phyloP scores from a whole-genome alignment of 1,284 basidiomycete species.

The Sporisorium iseilematis-ciliati region DNA sequence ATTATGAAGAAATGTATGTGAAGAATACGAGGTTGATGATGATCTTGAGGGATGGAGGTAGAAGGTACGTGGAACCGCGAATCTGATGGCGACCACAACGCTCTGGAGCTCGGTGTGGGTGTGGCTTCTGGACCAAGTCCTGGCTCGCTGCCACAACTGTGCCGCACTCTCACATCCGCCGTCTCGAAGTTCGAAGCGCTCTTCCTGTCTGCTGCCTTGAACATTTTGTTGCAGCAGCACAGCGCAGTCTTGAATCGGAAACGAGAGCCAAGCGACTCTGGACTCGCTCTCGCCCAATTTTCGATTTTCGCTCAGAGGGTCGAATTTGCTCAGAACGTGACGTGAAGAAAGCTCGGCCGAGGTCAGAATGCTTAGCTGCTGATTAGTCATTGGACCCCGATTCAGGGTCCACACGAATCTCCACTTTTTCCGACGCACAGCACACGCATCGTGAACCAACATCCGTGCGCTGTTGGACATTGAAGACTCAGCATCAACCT shows the following conservation, averaged over 20 bases:
- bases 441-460: constrained; percentile 5
- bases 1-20: constrained; percentile 52
- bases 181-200: not conserved
- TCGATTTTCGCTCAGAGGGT: not conserved
- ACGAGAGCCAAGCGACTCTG: too few species aligned
- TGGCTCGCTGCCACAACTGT: not conserved
- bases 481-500: not conserved
- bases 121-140: not conserved
- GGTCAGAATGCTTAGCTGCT: not conserved
- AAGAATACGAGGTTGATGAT: constrained; percentile 34
- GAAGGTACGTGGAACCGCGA: constrained; percentile 6
- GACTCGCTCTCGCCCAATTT: not conserved
- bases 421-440: constrained; percentile 4
- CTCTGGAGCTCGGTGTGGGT: not conserved
- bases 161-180: not conserved
- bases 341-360: not conserved
- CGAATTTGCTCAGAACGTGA: not conserved
- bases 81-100: constrained; percentile 42
- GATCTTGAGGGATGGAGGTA: constrained; percentile 54
- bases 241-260: not conserved
- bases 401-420: constrained; percentile 14
- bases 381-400: constrained; percentile 9
- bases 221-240: not conserved
- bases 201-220: constrained; percentile 1
- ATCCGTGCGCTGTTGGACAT: constrained; percentile 11